Evolutionary conservation across 129 eudicot species (phyloP).

Genomic region (Chrysanthemum makinoi): DNA sequence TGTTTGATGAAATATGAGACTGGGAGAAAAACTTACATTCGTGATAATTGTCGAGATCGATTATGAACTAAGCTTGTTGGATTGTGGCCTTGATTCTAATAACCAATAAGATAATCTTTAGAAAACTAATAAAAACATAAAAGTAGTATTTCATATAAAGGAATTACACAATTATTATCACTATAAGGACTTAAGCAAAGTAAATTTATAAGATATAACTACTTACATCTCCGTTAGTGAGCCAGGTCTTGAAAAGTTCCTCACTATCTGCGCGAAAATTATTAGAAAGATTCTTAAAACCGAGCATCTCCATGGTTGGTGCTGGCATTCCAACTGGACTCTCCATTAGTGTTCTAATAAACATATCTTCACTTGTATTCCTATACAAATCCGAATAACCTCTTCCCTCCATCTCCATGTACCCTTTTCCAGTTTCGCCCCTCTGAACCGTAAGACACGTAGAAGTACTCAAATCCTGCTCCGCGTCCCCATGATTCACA

Average conservation of each 20-base stretch:
- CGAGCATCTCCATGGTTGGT: slow-evolving; percentile 70
- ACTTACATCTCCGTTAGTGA: slow-evolving; percentile 58
- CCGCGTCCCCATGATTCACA: slow-evolving; percentile 29
- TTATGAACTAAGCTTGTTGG: slow-evolving; percentile 53
- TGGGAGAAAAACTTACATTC: slow-evolving; percentile 41
- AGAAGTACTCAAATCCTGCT: slow-evolving; percentile 30
- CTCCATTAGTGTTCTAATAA: slow-evolving; percentile 70
- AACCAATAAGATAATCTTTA: slow-evolving; percentile 8
- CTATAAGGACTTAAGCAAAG: not conserved
- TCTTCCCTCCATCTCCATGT: slow-evolving; percentile 65
- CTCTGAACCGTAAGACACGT: slow-evolving; percentile 36
- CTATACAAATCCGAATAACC: slow-evolving; percentile 55
- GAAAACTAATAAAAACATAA: slow-evolving; percentile 6
- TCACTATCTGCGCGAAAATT: slow-evolving; percentile 60
- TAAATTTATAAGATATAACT: not conserved
- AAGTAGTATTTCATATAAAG: slow-evolving; percentile 2
- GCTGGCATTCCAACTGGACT: slow-evolving; percentile 52
- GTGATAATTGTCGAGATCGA: slow-evolving; percentile 62
- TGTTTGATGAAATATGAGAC: slow-evolving; percentile 11
- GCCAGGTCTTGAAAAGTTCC: slow-evolving; percentile 76
- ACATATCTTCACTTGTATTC: slow-evolving; percentile 70
- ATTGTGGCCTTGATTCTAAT: slow-evolving; percentile 51
- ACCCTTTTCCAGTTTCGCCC: slow-evolving; percentile 36
- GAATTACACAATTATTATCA: slow-evolving; percentile 1
- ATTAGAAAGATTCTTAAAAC: slow-evolving; percentile 58